Evolutionary conservation across 192 early-diverging fungal genomes (phyloP), one percentile per base, ranked within the genome.

Genomic region (Coemansia umbellata): DNA sequence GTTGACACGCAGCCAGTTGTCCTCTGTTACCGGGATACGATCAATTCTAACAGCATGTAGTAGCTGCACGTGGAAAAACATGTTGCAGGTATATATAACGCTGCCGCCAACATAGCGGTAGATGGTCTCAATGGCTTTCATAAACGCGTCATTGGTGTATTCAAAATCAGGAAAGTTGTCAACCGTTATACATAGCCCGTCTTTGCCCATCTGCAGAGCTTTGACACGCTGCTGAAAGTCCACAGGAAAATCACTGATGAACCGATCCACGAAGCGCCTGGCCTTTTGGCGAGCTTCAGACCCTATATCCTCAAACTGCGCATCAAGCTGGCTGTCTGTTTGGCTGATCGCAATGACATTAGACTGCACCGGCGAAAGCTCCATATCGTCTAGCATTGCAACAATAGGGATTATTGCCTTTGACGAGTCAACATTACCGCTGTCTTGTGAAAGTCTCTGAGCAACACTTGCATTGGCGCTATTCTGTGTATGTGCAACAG

Each of bases 141-240:
- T 44, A 44, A 42, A 55, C 11, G 55, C 51, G 11, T 59, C 56
- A 47, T 48, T 55, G 47, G 47, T 37, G 43, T 53, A 60, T 19
- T 58, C 53, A 53, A 67, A 63, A 36, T 59, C 50, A 3, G 24
- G 21, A 31, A 55, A 74, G 47, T 63, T 21, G 52, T 74, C 64
- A 14, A 56, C 55, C 0, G 60, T 48, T 7, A 60, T 52, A 22
- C 64, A 74, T 40, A 74, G 47, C 0, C 55, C 71, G 35, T 56
- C 53, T n/a, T 56, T 63, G 13, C 60, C 64, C 0, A 35, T 23
- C 19, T 37, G 37, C 19, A 51, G 53, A 11, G 56, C 37, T 21
- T 55, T 52, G 28, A 74, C 65, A 26, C 71, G 71, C 48, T 64
- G 56, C 60, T 68, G 60, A 13, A 74, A 63, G 17, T 74, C 71